Base-by-base conservation (phyloP, 192 early-diverging fungal genomes). In the Entomortierella chlamydospora region DNA sequence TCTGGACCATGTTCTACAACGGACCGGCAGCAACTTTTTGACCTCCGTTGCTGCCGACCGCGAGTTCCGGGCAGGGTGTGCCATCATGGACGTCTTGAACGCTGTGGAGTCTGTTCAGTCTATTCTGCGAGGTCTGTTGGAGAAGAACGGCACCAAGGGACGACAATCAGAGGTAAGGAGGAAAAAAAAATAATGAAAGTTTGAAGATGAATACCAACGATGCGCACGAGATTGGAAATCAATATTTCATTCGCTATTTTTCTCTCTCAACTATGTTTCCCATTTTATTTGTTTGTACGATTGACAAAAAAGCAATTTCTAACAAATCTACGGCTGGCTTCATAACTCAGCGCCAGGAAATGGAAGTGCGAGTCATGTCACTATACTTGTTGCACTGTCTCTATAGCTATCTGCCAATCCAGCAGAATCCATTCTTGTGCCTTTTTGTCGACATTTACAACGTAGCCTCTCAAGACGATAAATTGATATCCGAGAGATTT, bases 391-490 rank as follows among this genome's bases (percentile, higher is more conserved):
- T 79, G 2, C 76, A 79, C 34, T 70, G 47, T 28, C 76, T 79
- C 7, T 79, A 79, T 61, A 64, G 63, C 28, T 79, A 79, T 34
- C 25, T 79, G 12, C 76, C 76, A 3, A 70, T 79, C 26, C 76
- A 79, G 1, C 76, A 79, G 52, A 79, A 79, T 47, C 76, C 76
- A 33, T 79, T 79, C 31, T 62, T 79, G 4, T 79, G 76, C 31
- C 63, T 79, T 3, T 79, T 79, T 53, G 76, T 79, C 51, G 76
- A 79, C 26, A 79, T 79, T 56, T 79, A 79, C 52, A 79, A 79
- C 51, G 20, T 64, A 26, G 62, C 76, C 28, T 60, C 62, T 3
- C 76, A 61, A 57, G 68, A 79, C n/a, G 76, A 70, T 49, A 65
- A 56, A 23, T 34, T 70, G n/a, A 79, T 59, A 43, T 79, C 76